phyloP scores from a whole-genome alignment of 805 yeast species.

The Candida arabinofermentans region DNA sequence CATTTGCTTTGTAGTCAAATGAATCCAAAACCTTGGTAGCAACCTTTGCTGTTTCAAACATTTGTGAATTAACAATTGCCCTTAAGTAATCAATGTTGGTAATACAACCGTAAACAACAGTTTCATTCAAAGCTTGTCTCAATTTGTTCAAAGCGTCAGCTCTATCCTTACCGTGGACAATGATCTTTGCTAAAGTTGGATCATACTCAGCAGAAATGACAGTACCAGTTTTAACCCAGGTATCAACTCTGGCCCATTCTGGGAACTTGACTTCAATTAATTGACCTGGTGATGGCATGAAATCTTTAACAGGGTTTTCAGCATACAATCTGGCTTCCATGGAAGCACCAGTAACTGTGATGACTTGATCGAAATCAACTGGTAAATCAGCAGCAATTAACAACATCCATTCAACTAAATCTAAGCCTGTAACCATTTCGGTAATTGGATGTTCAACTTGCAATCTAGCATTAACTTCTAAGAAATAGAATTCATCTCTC shows the following conservation, averaged over 20 bases:
- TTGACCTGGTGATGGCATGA: conserved; percentile 96
- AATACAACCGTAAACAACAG: conserved; percentile 82
- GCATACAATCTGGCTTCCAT: conserved; percentile 98
- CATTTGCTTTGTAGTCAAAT: conserved; percentile 73
- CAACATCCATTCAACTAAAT: conserved; percentile 96
- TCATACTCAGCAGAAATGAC: conserved; percentile 89
- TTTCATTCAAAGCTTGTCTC: conserved; percentile 78
- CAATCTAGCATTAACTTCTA: conserved; percentile 93
- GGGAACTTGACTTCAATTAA: conserved; percentile 84
- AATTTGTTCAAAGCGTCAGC: conserved; percentile 76
- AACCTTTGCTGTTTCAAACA: conserved; percentile 82
- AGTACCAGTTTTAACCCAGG: conserved; percentile 91
- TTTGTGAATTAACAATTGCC: conserved; percentile 74
- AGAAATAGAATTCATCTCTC: conserved; percentile 86
- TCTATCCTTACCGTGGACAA: conserved; percentile 89
- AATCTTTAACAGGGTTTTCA: conserved; percentile 93
- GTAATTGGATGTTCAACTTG: conserved; percentile 99
- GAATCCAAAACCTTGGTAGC: conserved; percentile 85
- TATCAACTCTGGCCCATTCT: conserved; percentile 86
- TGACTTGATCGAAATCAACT: conserved; percentile 63
- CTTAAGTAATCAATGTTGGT: conserved; percentile 89
- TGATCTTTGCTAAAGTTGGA: conserved; percentile 93
- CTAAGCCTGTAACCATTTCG: conserved; percentile 91
- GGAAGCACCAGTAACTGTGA: conserved; percentile 75
- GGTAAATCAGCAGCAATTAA: conserved; percentile 85